phyloP scores from a whole-genome alignment of 495 filamentous ascomycete species.

The Pyrenula aspistea region DNA sequence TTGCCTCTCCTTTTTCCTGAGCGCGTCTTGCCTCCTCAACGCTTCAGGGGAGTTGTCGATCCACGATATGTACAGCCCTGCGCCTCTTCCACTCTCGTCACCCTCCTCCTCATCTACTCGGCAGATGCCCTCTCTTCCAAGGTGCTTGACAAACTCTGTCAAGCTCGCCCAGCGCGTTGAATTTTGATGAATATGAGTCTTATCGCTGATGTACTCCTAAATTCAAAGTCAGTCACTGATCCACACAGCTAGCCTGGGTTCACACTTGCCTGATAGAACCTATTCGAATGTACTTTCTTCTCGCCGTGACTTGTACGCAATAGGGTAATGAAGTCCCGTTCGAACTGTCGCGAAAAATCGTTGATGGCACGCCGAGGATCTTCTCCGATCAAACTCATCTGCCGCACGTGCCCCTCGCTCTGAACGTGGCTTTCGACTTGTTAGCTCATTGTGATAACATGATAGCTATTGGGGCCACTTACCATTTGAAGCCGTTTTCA shows the following conservation, averaged over 20 bases:
- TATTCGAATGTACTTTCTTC: slow-evolving; percentile 74
- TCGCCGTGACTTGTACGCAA: slow-evolving; percentile 73
- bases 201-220: slow-evolving; percentile 60
- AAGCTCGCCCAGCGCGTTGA: slow-evolving; percentile 74
- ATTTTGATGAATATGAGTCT: slow-evolving; percentile 89
- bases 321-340: slow-evolving; percentile 62
- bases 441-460: neutral
- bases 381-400: slow-evolving; percentile 76
- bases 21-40: slow-evolving; percentile 62
- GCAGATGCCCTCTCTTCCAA: slow-evolving; percentile 76
- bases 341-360: slow-evolving; percentile 65
- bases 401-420: slow-evolving; percentile 71
- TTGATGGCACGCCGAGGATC: slow-evolving; percentile 70
- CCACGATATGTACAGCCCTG: slow-evolving; percentile 72
- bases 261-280: slow-evolving; percentile 84
- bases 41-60: slow-evolving; percentile 83
- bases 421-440: slow-evolving; percentile 55
- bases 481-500: slow-evolving; percentile 68
- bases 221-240: no score
- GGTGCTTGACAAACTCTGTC: slow-evolving; percentile 75
- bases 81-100: slow-evolving; percentile 11
- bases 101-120: slow-evolving; percentile 83
- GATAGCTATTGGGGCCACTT: no score
- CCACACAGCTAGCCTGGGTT: no score
- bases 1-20: slow-evolving; percentile 69